These are phyloP conservation scores for Thalassiosira profunda DNA, from an alignment of 108 stramenopile genomes.

Conservation along the genomic window DNA sequence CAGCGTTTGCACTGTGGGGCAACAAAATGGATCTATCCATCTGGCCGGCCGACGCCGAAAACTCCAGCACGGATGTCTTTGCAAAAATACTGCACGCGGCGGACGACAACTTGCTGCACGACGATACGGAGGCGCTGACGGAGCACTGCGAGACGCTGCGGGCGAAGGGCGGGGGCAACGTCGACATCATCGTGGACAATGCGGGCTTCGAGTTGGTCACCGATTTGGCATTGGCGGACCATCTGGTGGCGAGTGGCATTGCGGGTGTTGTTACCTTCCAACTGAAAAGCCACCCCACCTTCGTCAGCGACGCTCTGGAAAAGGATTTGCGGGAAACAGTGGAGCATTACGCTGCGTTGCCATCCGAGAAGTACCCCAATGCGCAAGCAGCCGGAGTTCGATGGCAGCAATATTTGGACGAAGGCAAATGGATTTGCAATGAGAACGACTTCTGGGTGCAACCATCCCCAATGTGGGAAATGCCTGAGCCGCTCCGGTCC, in stretches of 20 bases:
- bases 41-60: slow-evolving; percentile 90
- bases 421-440: slow-evolving; percentile 86
- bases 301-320: slow-evolving; percentile 96
- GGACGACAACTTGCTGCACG: slow-evolving; percentile 87
- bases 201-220: slow-evolving; percentile 97
- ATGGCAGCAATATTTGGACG: slow-evolving; percentile 75
- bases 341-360: slow-evolving; percentile 66
- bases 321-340: slow-evolving; percentile 89
- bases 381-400: slow-evolving; percentile 70
- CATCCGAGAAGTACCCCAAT: slow-evolving; percentile 54
- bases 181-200: slow-evolving; percentile 98
- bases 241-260: slow-evolving; percentile 82
- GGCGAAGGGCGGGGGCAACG: slow-evolving; percentile 69
- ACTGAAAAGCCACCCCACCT: slow-evolving; percentile 96
- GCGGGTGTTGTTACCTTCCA: slow-evolving; percentile 88
- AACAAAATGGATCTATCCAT: slow-evolving; percentile 97
- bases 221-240: slow-evolving; percentile 92
- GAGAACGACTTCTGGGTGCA: slow-evolving; percentile 96
- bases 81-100: slow-evolving; percentile 75
- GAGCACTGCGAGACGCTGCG: slow-evolving; percentile 63
- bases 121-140: slow-evolving; percentile 77
- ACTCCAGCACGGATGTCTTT: slow-evolving; percentile 73
- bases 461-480: slow-evolving; percentile 94
- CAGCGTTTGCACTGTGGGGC: slow-evolving; percentile 92
- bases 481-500: slow-evolving; percentile 73